Base-by-base conservation (phyloP, 2,329 filamentous ascomycete species). In the Cercospora canescens region DNA sequence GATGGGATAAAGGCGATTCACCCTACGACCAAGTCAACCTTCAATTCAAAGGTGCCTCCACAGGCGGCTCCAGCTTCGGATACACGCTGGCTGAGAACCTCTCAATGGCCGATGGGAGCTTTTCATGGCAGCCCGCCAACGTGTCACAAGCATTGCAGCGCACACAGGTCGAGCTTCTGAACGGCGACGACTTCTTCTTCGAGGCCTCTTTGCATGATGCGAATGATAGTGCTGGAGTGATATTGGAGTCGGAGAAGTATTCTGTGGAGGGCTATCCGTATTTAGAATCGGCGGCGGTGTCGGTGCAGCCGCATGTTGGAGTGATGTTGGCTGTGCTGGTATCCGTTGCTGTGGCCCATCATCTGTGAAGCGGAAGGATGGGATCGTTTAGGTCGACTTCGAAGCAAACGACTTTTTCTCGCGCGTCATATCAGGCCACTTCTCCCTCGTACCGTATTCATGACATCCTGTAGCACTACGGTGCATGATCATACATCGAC, bases 81-180 rank as follows among this genome's bases (percentile, higher is more conserved):
- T 55, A 62, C 34, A 21, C 6, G 6, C 28, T 56, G 24, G 60
- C 60, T 4, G 39, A 56, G 21, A 62, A 62, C 24, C 6, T 56
- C 11, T 62, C 60, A 2, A 34, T 62, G 2, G 18, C 41, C 48
- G 28, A 37, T 14, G 48, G 60, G 14, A 56, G 35, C 45, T 62
- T 24, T 12, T 56, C 50, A 30, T 62, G 60, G 60, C 41, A 6
- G 16, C 60, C 60, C 11, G 41, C 45, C 4, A 62, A 62, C 34
- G 48, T 62, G 3, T 62, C 60, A 12, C 26, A 54, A 21, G 48
- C 60, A 14, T 37, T 62, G 60, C 41, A 62, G 48, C 55, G 60
- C 48, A 55, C 60, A 32, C 26, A 34, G 26, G n/a, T 26, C 18
- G 50, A 39, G 45, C 60, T 62, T 39, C 4, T 18, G 16, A 11